phyloP scores from a whole-genome alignment of 1,284 basidiomycete species.

The Sanghuangporus sanghuang region DNA sequence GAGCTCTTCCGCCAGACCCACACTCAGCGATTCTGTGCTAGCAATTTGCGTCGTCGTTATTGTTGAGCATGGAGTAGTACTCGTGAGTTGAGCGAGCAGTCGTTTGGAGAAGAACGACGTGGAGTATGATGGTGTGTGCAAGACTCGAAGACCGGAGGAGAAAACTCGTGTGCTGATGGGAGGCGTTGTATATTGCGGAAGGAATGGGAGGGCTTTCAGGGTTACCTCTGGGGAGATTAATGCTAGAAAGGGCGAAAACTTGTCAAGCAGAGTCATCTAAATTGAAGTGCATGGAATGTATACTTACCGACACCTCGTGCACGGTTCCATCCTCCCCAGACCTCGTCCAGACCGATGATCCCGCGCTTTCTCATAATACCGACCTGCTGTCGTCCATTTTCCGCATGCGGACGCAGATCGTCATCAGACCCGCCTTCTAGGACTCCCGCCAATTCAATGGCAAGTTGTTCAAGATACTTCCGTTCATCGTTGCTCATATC shows the following conservation, averaged over 20 bases:
- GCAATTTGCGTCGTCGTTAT: slow-evolving; percentile 63
- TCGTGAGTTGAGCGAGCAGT: slow-evolving; percentile 47
- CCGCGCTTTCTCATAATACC: slow-evolving; percentile 70
- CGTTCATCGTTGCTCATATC: slow-evolving; percentile 88
- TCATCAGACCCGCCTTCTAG: slow-evolving; percentile 46
- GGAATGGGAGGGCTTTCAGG: slow-evolving; percentile 62
- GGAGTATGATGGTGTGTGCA: slow-evolving; percentile 79
- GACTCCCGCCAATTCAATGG: slow-evolving; percentile 76
- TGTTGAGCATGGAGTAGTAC: slow-evolving; percentile 32
- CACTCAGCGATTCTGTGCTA: slow-evolving; percentile 59
- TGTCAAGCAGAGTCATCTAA: not conserved
- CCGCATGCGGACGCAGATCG: slow-evolving; percentile 21
- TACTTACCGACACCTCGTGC: slow-evolving; percentile 85
- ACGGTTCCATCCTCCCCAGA: slow-evolving; percentile 97
- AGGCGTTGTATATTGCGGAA: slow-evolving; percentile 66
- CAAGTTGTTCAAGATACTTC: slow-evolving; percentile 78
- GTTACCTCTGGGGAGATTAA: slow-evolving; percentile 87
- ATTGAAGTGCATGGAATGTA: not conserved
- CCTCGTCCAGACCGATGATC: slow-evolving; percentile 87
- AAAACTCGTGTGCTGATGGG: slow-evolving; percentile 68
- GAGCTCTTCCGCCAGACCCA: slow-evolving; percentile 72
- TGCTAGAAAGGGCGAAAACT: slow-evolving; percentile 39
- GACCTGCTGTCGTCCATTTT: slow-evolving; percentile 28
- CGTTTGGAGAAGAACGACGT: slow-evolving; percentile 61
- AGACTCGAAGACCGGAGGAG: slow-evolving; percentile 66